phyloP scores from a whole-genome alignment of 2,329 filamentous ascomycete species.

The Stylonectria norvegica region DNA sequence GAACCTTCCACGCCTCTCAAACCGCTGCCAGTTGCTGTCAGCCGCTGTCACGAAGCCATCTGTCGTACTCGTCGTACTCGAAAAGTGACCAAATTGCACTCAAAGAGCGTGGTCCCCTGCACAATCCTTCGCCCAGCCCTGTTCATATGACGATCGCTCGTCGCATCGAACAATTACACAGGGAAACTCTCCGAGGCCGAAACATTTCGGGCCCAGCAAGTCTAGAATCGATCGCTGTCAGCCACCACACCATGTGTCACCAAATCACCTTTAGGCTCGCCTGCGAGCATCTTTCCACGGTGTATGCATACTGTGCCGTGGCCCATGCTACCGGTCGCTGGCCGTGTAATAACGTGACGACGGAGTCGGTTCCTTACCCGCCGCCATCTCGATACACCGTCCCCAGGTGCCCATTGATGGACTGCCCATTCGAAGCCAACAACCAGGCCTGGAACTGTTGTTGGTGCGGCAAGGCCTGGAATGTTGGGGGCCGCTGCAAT shows the following conservation, averaged over 20 bases:
- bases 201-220: not conserved
- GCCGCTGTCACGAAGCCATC: no score
- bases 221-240: conserved; percentile 1
- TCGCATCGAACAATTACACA: not conserved
- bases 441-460: conserved; percentile 54
- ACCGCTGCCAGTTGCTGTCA: no score
- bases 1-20: not conserved
- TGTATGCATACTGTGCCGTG: conserved; percentile 44
- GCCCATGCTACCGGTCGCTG: conserved; percentile 34
- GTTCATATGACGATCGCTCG: no score
- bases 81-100: no score
- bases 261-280: conserved; percentile 48
- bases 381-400: conserved; percentile 42
- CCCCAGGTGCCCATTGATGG: conserved; percentile 44
- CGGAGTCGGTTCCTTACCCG: conserved; percentile 45
- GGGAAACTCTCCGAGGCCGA: not conserved
- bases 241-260: conserved; percentile 42
- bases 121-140: no score
- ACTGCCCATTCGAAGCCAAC: conserved; percentile 49
- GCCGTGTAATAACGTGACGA: conserved; percentile 43
- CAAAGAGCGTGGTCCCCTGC: no score
- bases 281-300: conserved; percentile 49
- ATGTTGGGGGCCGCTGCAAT: conserved; percentile 47
- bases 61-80: no score
- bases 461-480: conserved; percentile 54